These are phyloP conservation scores for Mucor lusitanicus DNA, from an alignment of 371 early-diverging fungal species.

Conservation along the genomic window DNA sequence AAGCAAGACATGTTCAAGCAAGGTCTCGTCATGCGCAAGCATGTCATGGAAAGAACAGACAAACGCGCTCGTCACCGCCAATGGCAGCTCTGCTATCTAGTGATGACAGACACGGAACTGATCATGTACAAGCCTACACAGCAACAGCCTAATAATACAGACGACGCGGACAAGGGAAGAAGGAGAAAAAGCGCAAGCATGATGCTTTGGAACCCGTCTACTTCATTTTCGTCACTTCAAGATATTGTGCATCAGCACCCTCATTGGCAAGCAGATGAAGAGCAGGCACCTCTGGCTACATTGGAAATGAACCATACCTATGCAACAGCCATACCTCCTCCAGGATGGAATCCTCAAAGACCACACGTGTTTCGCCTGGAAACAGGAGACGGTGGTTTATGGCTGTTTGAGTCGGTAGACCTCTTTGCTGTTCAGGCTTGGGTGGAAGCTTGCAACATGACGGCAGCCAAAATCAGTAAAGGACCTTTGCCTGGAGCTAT, in stretches of 20 bases:
- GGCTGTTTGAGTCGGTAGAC: constrained; percentile 33
- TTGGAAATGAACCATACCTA: constrained; percentile 22
- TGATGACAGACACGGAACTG: constrained; percentile 26
- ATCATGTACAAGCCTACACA: constrained; percentile 25
- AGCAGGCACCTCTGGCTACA: constrained; percentile 1
- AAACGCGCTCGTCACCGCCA: constrained; percentile 29
- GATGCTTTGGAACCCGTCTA: constrained; percentile 12
- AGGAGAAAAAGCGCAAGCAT: constrained; percentile 11
- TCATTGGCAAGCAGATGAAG: constrained; percentile 20
- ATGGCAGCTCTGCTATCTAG: constrained; percentile 33
- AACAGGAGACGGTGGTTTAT: constrained; percentile 30
- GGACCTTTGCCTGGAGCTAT: constrained; percentile 32
- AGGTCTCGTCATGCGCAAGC: constrained; percentile 37
- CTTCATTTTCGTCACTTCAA: constrained; percentile 4
- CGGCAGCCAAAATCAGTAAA: constrained; percentile 33
- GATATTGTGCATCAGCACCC: constrained; percentile 6
- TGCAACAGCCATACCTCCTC: constrained; percentile 25
- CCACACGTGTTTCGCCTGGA: constrained; percentile 36
- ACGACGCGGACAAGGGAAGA: not conserved
- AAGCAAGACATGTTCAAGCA: constrained; percentile 12
- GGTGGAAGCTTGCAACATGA: constrained; percentile 26
- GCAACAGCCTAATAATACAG: not conserved
- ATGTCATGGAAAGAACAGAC: constrained; percentile 28
- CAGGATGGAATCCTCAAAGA: constrained; percentile 27
- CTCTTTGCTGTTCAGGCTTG: constrained; percentile 26